Evolutionary conservation across 371 early-diverging fungal species (phyloP).

Genomic region (Mucor ambiguus): DNA sequence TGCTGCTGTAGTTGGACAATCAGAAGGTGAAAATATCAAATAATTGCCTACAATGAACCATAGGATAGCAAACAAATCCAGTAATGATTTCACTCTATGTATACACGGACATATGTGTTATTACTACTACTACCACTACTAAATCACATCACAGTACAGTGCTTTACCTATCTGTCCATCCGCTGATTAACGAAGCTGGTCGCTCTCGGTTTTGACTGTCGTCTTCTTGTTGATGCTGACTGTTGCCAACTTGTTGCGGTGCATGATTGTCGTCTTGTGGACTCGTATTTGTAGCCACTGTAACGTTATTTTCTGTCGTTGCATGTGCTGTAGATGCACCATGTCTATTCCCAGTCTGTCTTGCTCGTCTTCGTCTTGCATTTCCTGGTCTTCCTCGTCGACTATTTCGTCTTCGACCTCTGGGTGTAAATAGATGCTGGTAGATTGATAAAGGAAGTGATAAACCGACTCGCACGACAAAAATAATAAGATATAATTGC

Average conservation of each 20-base stretch:
- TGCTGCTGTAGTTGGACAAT: slow-evolving; percentile 49
- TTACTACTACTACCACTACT: neutral
- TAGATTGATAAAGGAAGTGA: slow-evolving; percentile 38
- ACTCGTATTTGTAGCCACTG: neutral
- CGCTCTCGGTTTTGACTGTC: neutral
- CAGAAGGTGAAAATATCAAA: slow-evolving; percentile 56
- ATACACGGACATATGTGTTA: neutral
- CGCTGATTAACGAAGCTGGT: slow-evolving; percentile 15
- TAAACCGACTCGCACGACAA: slow-evolving; percentile 37
- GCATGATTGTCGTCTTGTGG: neutral
- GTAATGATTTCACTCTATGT: slow-evolving; percentile 45
- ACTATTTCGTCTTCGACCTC: neutral
- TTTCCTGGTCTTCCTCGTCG: slow-evolving; percentile 4
- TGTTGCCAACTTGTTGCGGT: neutral
- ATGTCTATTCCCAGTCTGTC: neutral
- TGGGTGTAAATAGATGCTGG: slow-evolving; percentile 32
- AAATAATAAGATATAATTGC: slow-evolving; percentile 41
- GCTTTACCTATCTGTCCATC: slow-evolving; percentile 36
- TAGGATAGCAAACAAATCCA: slow-evolving; percentile 64
- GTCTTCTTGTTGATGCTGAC: neutral
- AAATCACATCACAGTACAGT: neutral
- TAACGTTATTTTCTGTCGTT: neutral
- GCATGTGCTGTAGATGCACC: neutral
- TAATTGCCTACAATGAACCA: slow-evolving; percentile 76
- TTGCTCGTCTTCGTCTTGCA: neutral